Percentiles rank a stretch among this genome's conserved stretches.
Evolutionary conservation across 2,329 filamentous ascomycete genomes (phyloP).

Genomic region (Ascochyta rabiei): DNA sequence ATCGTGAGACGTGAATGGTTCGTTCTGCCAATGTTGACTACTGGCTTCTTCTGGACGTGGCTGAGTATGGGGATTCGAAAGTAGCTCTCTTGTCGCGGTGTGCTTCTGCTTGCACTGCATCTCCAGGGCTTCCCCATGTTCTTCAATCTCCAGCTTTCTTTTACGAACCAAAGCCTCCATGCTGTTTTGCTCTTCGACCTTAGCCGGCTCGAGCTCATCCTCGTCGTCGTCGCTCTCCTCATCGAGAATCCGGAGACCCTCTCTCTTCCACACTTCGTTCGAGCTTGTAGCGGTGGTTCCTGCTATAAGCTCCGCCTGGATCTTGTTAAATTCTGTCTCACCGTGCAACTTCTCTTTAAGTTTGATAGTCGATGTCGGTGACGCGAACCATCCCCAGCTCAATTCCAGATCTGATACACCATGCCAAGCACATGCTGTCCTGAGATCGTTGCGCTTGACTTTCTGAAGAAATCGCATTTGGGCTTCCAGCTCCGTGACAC

Average conservation of each 20-base stretch:
- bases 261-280: constrained; percentile 55
- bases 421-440: constrained; percentile 47
- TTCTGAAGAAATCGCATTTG: constrained; percentile 43
- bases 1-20: background rate
- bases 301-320: constrained; percentile 43
- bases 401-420: constrained; percentile 49
- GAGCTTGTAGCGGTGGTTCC: constrained; percentile 49
- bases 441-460: constrained; percentile 44
- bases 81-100: background rate
- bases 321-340: constrained; percentile 46
- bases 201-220: constrained; percentile 34
- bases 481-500: constrained; percentile 34
- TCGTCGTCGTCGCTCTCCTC: constrained; percentile 47
- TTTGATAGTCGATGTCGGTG: constrained; percentile 46
- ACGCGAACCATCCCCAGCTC: constrained; percentile 56
- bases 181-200: constrained; percentile 32
- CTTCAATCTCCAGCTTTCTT: constrained; percentile 32
- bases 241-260: constrained; percentile 55
- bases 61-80: background rate
- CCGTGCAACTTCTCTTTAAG: constrained; percentile 50
- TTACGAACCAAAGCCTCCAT: constrained; percentile 51
- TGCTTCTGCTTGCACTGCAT: background rate
- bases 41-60: background rate
- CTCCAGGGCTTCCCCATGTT: constrained; percentile 17
- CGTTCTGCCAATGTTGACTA: constrained; percentile 1